Evolutionary conservation across 2,329 filamentous ascomycete species (phyloP).

Genomic region (Fusarium haematococcum): DNA sequence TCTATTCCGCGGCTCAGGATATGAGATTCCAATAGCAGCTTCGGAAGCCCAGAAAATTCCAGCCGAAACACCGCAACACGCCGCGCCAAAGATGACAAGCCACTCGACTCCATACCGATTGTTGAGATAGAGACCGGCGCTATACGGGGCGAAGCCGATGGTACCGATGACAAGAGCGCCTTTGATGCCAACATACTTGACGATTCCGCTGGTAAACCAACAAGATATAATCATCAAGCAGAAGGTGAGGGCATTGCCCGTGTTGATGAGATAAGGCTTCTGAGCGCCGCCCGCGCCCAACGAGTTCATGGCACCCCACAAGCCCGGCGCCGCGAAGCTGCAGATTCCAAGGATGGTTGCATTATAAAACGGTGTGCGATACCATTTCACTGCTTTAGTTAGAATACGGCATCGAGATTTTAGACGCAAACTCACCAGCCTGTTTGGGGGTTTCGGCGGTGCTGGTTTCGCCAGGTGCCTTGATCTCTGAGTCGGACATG

Average conservation of each 20-base stretch:
- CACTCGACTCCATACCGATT: slow-evolving; percentile 57
- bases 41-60: slow-evolving; percentile 53
- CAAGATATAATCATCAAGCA: slow-evolving; percentile 60
- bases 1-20: slow-evolving; percentile 73
- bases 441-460: not conserved
- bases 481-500: not conserved
- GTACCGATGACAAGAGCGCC: slow-evolving; percentile 56
- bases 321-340: slow-evolving; percentile 44
- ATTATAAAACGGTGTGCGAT: slow-evolving; percentile 44
- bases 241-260: slow-evolving; percentile 63
- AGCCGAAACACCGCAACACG: slow-evolving; percentile 54
- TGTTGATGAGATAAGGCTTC: slow-evolving; percentile 73
- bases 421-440: not conserved
- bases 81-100: slow-evolving; percentile 58
- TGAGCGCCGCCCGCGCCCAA: slow-evolving; percentile 60
- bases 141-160: slow-evolving; percentile 57
- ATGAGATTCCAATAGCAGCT: slow-evolving; percentile 61
- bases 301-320: slow-evolving; percentile 48
- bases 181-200: slow-evolving; percentile 46
- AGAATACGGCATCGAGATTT: not conserved
- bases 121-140: slow-evolving; percentile 57
- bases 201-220: slow-evolving; percentile 57
- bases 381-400: slow-evolving; percentile 36
- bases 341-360: slow-evolving; percentile 46
- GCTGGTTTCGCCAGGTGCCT: not conserved